Conservation (phyloP, 2,329 filamentous ascomycete species). For the Aspergillus oerlinghausenensis region DNA sequence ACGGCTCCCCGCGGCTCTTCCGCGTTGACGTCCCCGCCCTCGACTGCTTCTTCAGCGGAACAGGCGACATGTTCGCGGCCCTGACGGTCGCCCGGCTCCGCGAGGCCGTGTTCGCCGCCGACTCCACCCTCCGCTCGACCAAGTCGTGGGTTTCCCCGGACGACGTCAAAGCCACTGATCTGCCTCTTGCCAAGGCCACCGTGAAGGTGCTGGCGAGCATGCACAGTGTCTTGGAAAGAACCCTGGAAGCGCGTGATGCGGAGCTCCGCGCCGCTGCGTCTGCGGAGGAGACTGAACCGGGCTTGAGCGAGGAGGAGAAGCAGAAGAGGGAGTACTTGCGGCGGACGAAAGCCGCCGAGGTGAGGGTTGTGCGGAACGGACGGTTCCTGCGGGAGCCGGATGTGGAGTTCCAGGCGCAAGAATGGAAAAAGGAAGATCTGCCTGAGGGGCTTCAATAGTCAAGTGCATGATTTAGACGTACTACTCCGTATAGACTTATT, state of each 20-base stretch:
- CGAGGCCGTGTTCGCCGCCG: conserved; percentile 62
- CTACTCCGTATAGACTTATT: background rate
- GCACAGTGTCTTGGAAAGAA: conserved; percentile 74
- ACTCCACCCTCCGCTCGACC: conserved; percentile 46
- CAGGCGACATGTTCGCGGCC: conserved; percentile 97
- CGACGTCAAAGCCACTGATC: conserved; percentile 59
- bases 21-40: conserved; percentile 80
- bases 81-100: conserved; percentile 82
- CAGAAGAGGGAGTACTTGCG: conserved; percentile 61
- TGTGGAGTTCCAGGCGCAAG: conserved; percentile 57
- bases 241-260: conserved; percentile 60
- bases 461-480: background rate
- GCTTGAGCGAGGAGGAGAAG: conserved; percentile 41
- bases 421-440: conserved; percentile 30
- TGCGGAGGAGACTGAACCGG: conserved; percentile 16
- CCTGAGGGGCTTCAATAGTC: conserved; percentile 17
- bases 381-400: conserved; percentile 63
- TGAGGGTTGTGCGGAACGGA: conserved; percentile 74
- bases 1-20: conserved; percentile 73
- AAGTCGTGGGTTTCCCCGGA: conserved; percentile 75
- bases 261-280: conserved; percentile 48
- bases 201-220: conserved; percentile 90
- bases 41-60: conserved; percentile 92
- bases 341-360: conserved; percentile 79
- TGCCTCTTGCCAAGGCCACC: conserved; percentile 77